Conservation (phyloP, 768 basidiomycete species). For the Boletus patriciae region DNA sequence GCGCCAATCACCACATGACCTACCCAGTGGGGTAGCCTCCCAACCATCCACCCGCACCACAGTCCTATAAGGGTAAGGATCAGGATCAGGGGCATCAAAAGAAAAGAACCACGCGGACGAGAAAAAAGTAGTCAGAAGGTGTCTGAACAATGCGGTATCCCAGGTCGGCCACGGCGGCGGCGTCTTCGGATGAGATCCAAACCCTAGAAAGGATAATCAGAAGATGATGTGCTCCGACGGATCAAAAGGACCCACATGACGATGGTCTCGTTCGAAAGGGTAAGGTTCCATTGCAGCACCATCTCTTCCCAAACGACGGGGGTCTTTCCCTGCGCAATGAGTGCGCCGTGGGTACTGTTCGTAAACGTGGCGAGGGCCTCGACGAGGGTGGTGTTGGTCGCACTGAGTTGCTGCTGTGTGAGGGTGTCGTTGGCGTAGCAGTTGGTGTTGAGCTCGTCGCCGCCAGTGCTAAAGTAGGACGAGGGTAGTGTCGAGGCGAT, state of each 20-base stretch:
- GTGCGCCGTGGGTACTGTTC: conserved; percentile 53
- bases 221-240: neutral
- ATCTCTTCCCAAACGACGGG: conserved; percentile 84
- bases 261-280: conserved; percentile 42
- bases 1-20: conserved; percentile 4
- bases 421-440: conserved; percentile 65
- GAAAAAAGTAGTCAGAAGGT: conserved; percentile 54
- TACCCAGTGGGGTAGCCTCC: conserved; percentile 36
- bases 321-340: conserved; percentile 60
- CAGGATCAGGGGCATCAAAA: neutral
- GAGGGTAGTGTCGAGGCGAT: conserved; percentile 55
- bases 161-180: conserved; percentile 36
- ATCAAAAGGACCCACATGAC: conserved; percentile 32
- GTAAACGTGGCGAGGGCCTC: conserved; percentile 67
- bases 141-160: conserved; percentile 49
- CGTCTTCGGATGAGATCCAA: conserved; percentile 48
- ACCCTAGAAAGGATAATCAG: conserved; percentile 28
- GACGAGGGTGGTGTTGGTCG: conserved; percentile 52
- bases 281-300: conserved; percentile 41
- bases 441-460: conserved; percentile 72
- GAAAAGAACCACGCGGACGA: conserved; percentile 25
- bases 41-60: conserved; percentile 51
- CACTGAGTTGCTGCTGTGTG: conserved; percentile 56
- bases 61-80: conserved; percentile 33
- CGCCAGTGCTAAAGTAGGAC: conserved; percentile 74